phyloP scores from a whole-genome alignment of 768 basidiomycete species.

The Kwoniella bestiolae region DNA sequence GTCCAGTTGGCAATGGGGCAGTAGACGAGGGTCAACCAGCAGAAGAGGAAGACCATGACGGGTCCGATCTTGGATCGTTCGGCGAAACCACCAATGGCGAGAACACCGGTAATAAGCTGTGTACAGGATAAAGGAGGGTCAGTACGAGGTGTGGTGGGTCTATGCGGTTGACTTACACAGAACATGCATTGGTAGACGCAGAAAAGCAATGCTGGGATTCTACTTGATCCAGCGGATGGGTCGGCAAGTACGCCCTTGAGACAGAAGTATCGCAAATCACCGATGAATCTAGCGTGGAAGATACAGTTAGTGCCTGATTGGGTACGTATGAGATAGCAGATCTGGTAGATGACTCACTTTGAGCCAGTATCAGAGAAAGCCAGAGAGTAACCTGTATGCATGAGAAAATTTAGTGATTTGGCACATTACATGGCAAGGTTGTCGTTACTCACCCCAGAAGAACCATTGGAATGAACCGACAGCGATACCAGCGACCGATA shows the following conservation, averaged over 20 bases:
- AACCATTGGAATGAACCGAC: conserved; percentile 58
- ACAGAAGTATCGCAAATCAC: conserved; percentile 80
- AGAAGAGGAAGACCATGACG: conserved; percentile 73
- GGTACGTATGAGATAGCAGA: not conserved
- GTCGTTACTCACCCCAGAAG: conserved; percentile 70
- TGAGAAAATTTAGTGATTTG: not conserved
- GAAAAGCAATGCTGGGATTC: conserved; percentile 81
- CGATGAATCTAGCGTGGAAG: conserved; percentile 66
- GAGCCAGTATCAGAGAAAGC: conserved; percentile 71
- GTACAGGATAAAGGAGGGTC: not conserved
- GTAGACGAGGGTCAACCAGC: conserved; percentile 86
- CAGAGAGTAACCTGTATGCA: conserved; percentile 71
- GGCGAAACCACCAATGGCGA: conserved; percentile 66
- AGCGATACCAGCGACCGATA: conserved; percentile 56
- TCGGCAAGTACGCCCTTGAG: conserved; percentile 71
- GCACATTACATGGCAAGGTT: not conserved
- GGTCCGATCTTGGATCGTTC: conserved; percentile 85
- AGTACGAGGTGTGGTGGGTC: not conserved
- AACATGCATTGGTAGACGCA: conserved; percentile 67
- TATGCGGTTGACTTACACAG: conserved; percentile 34
- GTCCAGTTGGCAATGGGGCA: conserved; percentile 84
- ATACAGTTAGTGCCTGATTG: not conserved
- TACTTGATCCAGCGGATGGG: conserved; percentile 76
- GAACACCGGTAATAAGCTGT: conserved; percentile 53
- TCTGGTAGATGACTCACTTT: conserved; percentile 26